Evolutionary conservation across 2,329 filamentous ascomycete species (phyloP).

Genomic region (Domatiomyces catenatus): DNA sequence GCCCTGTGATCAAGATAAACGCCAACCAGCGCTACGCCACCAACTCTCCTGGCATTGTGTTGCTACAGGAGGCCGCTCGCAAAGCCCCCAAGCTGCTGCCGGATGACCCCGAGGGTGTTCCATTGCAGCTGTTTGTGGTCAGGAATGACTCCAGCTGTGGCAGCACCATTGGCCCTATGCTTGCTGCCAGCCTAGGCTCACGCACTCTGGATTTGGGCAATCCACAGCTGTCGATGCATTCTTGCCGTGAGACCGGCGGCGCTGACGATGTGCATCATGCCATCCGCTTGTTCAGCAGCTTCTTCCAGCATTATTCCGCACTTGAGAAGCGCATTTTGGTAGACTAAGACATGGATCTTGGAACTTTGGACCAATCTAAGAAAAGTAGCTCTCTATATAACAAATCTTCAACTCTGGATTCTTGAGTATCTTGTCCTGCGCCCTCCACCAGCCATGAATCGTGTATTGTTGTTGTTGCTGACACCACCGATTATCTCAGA

Average conservation of each 20-base stretch:
- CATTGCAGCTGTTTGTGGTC: constrained; percentile 89
- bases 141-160: constrained; percentile 90
- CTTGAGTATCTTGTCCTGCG: too few relatives aligned
- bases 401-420: too few relatives aligned
- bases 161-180: constrained; percentile 94
- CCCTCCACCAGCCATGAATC: too few relatives aligned
- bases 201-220: constrained; percentile 87
- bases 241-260: constrained; percentile 83
- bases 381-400: too few relatives aligned
- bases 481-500: too few relatives aligned
- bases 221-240: constrained; percentile 91
- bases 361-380: too few relatives aligned
- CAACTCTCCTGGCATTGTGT: constrained; percentile 84
- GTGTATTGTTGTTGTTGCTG: too few relatives aligned
- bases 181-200: constrained; percentile 71
- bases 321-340: constrained; percentile 71
- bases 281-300: constrained; percentile 71
- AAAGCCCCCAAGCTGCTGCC: constrained; percentile 36
- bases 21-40: constrained; percentile 95
- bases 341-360: too few relatives aligned
- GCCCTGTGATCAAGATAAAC: constrained; percentile 94
- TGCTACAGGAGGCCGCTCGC: constrained; percentile 72
- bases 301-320: constrained; percentile 71
- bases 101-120: constrained; percentile 51
- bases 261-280: constrained; percentile 75